Base-by-base conservation (phyloP, 2,329 filamentous ascomycete genomes). In the Hypoxylon sp. region DNA sequence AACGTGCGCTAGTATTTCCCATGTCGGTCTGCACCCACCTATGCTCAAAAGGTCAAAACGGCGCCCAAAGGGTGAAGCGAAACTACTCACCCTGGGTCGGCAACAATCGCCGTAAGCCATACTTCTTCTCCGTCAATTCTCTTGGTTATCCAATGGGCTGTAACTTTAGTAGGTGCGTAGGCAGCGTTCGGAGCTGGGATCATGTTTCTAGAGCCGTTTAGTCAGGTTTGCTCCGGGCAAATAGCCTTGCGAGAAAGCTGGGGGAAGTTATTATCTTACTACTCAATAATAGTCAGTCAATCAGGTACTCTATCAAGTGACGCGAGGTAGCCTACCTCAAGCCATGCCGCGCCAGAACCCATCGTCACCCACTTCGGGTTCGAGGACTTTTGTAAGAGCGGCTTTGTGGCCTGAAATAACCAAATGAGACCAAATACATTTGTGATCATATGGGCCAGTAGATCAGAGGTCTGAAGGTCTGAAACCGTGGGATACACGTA, bases 121-220 rank as follows among this genome's bases (percentile, higher is more conserved):
- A 74, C 63, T 26, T 79, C 76, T 66, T 81, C 79, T 4, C 64
- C 65, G 33, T 76, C 71, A 3, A 81, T 76, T 33, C 73, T 72
- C 19, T 72, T 73, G 8, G 75, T 76, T 26, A 78, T 68, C 77
- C 77, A 81, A 60, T 77, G 74, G 11, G 73, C 66, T 5, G 70
- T 77, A 0, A 78, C 75, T 72, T 87, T 87, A 56, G 79, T 79
- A 1, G 81, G 72, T 0, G 81, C 84, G 65, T 88, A 86, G 0
- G 79, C 78, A 0, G 80, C 77, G 13, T 73, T 76, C 0, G 79
- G 76, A 1, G 81, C 51, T 0, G 72, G 56, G 2, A 64, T 62
- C 60, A 74, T 75, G 8, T 56, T 39, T 13, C 68, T 69, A 42
- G 42, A 22, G 33, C 3, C 9, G n/a, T 22, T 46, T 29, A 63